Conservation (phyloP, 2,329 filamentous ascomycete species). For the Aspergillus unguis region DNA sequence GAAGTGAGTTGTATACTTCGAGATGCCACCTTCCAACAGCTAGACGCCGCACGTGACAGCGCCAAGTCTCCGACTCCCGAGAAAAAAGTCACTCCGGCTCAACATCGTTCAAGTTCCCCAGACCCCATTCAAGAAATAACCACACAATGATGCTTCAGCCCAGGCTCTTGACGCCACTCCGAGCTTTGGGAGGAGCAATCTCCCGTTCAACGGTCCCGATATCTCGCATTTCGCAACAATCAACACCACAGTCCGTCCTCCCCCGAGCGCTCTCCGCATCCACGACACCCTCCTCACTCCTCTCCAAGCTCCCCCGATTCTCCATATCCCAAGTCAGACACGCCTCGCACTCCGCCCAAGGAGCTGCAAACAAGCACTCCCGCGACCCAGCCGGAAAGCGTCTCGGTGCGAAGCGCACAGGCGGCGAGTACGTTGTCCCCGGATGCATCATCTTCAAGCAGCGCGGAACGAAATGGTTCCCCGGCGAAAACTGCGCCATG, state of each 20-base stretch:
- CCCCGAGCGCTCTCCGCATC: slow-evolving; percentile 26
- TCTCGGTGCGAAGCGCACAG: slow-evolving; percentile 88
- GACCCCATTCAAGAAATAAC: slow-evolving; percentile 9
- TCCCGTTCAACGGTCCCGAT: slow-evolving; percentile 25
- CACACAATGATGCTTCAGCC: slow-evolving; percentile 40
- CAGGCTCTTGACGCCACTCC: slow-evolving; percentile 38
- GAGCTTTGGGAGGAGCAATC: slow-evolving; percentile 38
- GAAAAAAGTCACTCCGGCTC: slow-evolving; percentile 27
- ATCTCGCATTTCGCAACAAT: slow-evolving; percentile 25
- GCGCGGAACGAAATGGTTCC: slow-evolving; percentile 88
- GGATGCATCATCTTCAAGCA: slow-evolving; percentile 99
- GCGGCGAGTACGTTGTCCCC: slow-evolving; percentile 88
- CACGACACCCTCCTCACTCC: slow-evolving; percentile 13
- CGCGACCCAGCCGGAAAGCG: slow-evolving; percentile 76
- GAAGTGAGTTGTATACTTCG: slow-evolving; percentile 6
- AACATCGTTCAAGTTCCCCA: not conserved
- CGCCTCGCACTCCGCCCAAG: slow-evolving; percentile 64
- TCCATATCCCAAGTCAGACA: slow-evolving; percentile 53
- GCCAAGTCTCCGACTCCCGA: slow-evolving; percentile 24
- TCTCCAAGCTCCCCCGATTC: slow-evolving; percentile 29
- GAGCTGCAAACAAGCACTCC: slow-evolving; percentile 63
- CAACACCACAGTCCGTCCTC: slow-evolving; percentile 19
- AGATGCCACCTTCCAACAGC: slow-evolving; percentile 29
- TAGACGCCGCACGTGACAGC: slow-evolving; percentile 22
- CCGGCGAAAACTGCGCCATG: slow-evolving; percentile 92